phyloP scores from a whole-genome alignment of 176 grass and related monocot genomes.

The Musa schizocarpa region DNA sequence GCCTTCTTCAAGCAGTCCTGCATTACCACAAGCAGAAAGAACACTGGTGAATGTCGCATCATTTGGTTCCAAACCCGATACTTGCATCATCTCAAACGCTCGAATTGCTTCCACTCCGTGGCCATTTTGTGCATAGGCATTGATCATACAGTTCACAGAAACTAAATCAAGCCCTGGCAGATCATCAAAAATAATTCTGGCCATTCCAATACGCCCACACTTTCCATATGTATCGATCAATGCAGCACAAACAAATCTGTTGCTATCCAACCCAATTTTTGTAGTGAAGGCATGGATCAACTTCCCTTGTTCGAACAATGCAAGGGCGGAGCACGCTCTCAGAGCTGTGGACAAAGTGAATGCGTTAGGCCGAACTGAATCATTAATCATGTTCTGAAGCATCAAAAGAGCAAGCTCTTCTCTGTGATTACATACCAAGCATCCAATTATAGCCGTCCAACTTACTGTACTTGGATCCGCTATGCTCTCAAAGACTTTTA shows the following conservation, averaged over 20 bases:
- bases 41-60: constrained; percentile 6
- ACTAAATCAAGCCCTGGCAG: constrained; percentile 18
- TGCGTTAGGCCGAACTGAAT: constrained; percentile 12
- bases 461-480: constrained; percentile 6
- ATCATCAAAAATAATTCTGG: constrained; percentile 17
- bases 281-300: constrained; percentile 17
- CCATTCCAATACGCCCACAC: constrained; percentile 20
- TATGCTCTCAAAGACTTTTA: constrained; percentile 11
- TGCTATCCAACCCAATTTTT: constrained; percentile 13
- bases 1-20: constrained; percentile 21
- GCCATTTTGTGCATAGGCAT: constrained; percentile 26
- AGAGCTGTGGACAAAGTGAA: constrained; percentile 29
- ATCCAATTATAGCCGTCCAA: constrained; percentile 24
- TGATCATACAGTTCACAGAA: constrained; percentile 23
- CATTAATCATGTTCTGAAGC: constrained; percentile 17
- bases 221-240: constrained; percentile 22
- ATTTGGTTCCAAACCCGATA: constrained; percentile 17
- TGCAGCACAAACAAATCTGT: constrained; percentile 9
- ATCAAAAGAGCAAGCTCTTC: constrained; percentile 23
- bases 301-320: constrained; percentile 19
- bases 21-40: constrained; percentile 23
- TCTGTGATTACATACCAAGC: constrained; percentile 17
- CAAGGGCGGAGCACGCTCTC: constrained; percentile 16
- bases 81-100: constrained; percentile 12
- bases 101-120: constrained; percentile 10